A percentile compares a stretch with the other conserved stretches of the same genome.
phyloP scores from a whole-genome alignment of 148 eudicot genomes.

The Limonium bicolor region DNA sequence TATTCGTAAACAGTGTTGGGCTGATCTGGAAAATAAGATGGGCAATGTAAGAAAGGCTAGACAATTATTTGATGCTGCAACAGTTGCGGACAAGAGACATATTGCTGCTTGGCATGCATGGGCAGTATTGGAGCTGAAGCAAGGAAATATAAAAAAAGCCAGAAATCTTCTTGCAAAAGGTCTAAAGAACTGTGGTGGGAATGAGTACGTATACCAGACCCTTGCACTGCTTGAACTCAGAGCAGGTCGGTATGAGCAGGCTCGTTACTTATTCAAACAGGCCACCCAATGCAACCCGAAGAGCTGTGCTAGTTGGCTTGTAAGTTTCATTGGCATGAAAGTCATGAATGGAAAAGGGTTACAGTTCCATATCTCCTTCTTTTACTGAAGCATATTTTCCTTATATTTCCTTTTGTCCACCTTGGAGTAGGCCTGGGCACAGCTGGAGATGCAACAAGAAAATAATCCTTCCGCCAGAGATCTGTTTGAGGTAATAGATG shows the following conservation, averaged over 20 bases:
- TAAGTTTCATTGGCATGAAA: conserved; percentile 20
- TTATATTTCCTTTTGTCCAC: too few relatives aligned
- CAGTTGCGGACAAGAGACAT: conserved; percentile 93
- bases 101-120: conserved; percentile 99
- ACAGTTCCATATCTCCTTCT: too few relatives aligned
- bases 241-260: conserved; percentile 79
- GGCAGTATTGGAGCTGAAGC: conserved; percentile 87
- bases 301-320: conserved; percentile 99
- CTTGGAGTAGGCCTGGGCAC: conserved; percentile 86
- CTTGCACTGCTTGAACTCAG: conserved; percentile 85
- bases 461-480: conserved; percentile 51
- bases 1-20: conserved; percentile 93
- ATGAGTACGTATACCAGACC: conserved; percentile 87
- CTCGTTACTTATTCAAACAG: conserved; percentile 75
- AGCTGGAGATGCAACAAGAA: conserved; percentile 76
- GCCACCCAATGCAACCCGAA: conserved; percentile 83
- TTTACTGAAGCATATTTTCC: too few relatives aligned
- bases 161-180: conserved; percentile 79
- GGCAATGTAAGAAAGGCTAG: conserved; percentile 79
- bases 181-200: conserved; percentile 72
- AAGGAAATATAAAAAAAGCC: conserved; percentile 78
- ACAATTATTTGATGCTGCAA: conserved; percentile 89
- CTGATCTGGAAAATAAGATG: conserved; percentile 71
- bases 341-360: not conserved
- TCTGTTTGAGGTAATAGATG: conserved; percentile 66